Evolutionary conservation across 345 rosid genomes (phyloP).

Genomic region (Populus euphratica): DNA sequence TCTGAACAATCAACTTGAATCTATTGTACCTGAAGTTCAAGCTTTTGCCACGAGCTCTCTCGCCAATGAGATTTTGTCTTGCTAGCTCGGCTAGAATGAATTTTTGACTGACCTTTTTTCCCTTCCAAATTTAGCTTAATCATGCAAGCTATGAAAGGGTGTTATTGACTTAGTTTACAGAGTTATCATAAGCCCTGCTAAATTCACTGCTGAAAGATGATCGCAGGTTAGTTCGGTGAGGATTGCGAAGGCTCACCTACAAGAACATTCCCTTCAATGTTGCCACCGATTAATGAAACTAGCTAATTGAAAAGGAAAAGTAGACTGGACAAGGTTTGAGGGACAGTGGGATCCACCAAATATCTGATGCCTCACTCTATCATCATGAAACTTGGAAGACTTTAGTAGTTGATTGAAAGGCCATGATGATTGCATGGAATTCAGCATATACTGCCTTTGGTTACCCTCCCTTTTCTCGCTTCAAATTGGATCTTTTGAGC

Average conservation of each 20-base stretch:
- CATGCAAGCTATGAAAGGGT: background rate
- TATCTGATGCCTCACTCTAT: constrained; percentile 65
- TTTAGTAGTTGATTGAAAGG: constrained; percentile 59
- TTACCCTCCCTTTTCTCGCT: constrained; percentile 44
- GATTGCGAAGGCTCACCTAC: constrained; percentile 40
- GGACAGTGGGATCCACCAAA: constrained; percentile 51
- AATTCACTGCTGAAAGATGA: background rate
- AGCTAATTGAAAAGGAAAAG: background rate
- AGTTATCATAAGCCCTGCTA: background rate
- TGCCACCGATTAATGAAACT: background rate
- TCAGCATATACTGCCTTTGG: constrained; percentile 43
- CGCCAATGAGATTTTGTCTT: background rate
- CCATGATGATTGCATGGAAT: constrained; percentile 94
- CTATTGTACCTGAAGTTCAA: background rate
- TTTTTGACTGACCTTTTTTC: background rate
- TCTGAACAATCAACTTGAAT: background rate
- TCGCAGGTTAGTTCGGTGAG: constrained; percentile 30
- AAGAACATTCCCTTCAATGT: background rate
- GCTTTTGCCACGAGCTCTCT: background rate
- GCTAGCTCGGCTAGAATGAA: too few relatives aligned
- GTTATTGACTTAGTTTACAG: background rate
- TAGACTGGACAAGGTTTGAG: constrained; percentile 26
- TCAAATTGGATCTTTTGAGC: constrained; percentile 31
- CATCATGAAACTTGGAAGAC: constrained; percentile 66
- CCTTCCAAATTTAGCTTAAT: background rate